Conservation (phyloP, 345 rosid genomes). For the Salix exigua region DNA sequence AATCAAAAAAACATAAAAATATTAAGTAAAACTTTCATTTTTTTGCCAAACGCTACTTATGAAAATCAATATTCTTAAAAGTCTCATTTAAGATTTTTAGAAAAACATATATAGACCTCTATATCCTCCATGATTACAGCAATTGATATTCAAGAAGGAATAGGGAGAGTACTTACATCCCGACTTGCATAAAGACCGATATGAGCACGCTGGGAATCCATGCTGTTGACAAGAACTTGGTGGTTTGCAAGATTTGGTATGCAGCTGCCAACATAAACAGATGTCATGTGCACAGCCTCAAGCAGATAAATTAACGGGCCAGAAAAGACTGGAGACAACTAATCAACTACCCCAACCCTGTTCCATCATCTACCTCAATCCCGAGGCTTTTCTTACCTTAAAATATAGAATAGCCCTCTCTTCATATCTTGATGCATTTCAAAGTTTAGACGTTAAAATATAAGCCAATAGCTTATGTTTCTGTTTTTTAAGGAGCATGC, state of each 20-base stretch:
- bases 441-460: neutral
- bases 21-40: too few species aligned
- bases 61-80: neutral
- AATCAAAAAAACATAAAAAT: too few species aligned
- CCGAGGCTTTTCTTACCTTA: neutral
- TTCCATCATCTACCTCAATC: neutral
- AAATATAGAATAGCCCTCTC: neutral
- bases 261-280: slow-evolving; percentile 54
- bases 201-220: slow-evolving; percentile 73
- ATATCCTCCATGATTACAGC: neutral
- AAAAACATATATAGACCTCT: neutral
- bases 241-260: slow-evolving; percentile 70
- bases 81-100: neutral
- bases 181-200: slow-evolving; percentile 83
- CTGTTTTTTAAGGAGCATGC: neutral
- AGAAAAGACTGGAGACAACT: neutral
- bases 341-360: neutral
- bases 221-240: slow-evolving; percentile 88
- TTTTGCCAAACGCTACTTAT: too few species aligned
- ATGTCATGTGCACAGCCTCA: neutral
- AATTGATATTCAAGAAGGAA: slow-evolving; percentile 1
- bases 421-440: neutral
- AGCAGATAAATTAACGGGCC: neutral
- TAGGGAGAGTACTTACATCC: slow-evolving; percentile 60
- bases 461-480: neutral